Conservation (phyloP, 345 rosid genomes). For the Populus deltoides region DNA sequence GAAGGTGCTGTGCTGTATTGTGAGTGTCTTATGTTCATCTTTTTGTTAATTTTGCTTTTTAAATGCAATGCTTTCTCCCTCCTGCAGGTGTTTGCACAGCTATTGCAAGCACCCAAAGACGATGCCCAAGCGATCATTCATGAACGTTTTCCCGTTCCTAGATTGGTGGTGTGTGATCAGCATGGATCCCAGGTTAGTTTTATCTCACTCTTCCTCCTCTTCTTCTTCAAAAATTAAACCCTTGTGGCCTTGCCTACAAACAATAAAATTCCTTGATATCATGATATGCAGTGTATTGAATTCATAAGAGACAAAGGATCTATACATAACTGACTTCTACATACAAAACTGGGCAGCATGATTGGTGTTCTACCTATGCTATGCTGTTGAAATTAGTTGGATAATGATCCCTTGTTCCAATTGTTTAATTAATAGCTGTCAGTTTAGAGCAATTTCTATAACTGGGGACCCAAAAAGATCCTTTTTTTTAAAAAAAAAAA, state of each 20-base stretch:
- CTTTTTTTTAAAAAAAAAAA: background rate
- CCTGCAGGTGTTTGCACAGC: slow-evolving; percentile 77
- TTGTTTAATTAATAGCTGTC: too few relatives aligned
- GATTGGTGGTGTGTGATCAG: slow-evolving; percentile 96
- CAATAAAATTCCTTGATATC: background rate
- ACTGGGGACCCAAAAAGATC: background rate
- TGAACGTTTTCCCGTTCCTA: slow-evolving; percentile 95
- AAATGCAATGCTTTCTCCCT: background rate
- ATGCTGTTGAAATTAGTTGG: too few relatives aligned
- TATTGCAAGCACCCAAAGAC: slow-evolving; percentile 78
- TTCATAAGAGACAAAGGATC: too few relatives aligned
- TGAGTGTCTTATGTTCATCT: background rate
- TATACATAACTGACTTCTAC: too few relatives aligned
- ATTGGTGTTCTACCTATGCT: too few relatives aligned
- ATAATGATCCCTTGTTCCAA: too few relatives aligned
- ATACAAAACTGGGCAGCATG: too few relatives aligned
- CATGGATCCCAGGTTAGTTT: slow-evolving; percentile 94
- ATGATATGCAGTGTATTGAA: background rate
- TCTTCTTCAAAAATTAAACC: background rate
- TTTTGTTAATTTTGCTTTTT: background rate
- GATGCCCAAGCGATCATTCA: slow-evolving; percentile 67
- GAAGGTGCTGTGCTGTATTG: background rate
- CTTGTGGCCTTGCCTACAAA: background rate
- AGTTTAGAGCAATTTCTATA: background rate
- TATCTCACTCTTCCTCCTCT: background rate